Evolutionary conservation across 768 basidiomycete species (phyloP).

Genomic region (Boletus pseudopeckii): DNA sequence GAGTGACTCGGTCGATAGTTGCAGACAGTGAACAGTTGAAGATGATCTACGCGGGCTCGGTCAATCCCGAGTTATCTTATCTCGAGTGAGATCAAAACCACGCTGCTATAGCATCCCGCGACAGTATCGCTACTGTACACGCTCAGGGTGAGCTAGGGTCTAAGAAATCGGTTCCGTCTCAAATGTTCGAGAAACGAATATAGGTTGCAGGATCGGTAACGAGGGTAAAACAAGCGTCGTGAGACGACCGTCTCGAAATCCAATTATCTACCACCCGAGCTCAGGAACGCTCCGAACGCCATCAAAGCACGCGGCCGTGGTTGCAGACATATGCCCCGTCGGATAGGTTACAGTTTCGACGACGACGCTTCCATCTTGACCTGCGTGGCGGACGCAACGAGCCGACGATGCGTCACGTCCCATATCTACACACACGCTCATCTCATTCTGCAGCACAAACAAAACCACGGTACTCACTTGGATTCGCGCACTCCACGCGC

Average conservation of each 20-base stretch:
- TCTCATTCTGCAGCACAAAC: not conserved
- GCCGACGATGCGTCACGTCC: conserved; percentile 35
- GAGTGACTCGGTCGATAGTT: too few relatives aligned
- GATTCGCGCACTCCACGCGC: conserved; percentile 34
- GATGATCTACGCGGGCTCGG: too few relatives aligned
- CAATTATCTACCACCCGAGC: not conserved
- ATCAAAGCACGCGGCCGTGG: not conserved
- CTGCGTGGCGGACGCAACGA: conserved; percentile 44
- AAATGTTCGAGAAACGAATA: not conserved
- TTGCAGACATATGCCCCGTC: not conserved
- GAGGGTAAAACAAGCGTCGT: not conserved
- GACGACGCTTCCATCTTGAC: conserved; percentile 33
- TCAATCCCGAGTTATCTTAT: too few relatives aligned
- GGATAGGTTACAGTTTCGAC: conserved; percentile 15
- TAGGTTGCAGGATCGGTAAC: too few relatives aligned
- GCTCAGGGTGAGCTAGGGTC: not conserved
- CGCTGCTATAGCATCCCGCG: too few relatives aligned
- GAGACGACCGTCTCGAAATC: not conserved
- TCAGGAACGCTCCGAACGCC: not conserved
- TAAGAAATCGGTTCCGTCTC: not conserved
- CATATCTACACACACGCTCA: conserved; percentile 34
- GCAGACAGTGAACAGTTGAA: too few relatives aligned
- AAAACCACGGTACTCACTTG: conserved; percentile 33
- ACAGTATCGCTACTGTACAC: not conserved
- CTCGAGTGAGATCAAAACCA: too few relatives aligned